A percentile compares a stretch with the other conserved stretches of the same genome.
phyloP scores from a whole-genome alignment of 331 rosid species.

The Malus hybrid region DNA sequence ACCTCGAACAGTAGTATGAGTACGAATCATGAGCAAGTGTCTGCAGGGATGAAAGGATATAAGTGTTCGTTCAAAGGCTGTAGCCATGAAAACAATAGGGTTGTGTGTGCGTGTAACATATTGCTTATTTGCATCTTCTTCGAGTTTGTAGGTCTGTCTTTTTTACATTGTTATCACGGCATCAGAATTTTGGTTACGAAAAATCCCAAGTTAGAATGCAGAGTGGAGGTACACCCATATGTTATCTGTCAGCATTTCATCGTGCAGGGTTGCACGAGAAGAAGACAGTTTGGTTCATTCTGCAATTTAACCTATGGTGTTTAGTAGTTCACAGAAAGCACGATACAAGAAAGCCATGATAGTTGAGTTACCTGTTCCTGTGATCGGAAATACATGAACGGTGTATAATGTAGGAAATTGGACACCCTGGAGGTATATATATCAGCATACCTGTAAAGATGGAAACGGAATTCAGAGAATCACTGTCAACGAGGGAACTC shows the following conservation, averaged over 20 bases:
- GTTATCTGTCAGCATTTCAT: too few species aligned
- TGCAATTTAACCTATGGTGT: neutral
- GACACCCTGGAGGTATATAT: constrained; percentile 96
- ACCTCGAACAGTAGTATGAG: constrained; percentile 28
- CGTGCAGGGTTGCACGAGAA: too few species aligned
- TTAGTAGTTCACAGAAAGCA: neutral
- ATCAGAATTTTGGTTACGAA: too few species aligned
- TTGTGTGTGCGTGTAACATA: neutral
- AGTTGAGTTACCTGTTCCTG: constrained; percentile 76
- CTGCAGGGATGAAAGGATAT: constrained; percentile 32
- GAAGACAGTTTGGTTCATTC: neutral
- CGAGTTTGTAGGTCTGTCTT: too few species aligned
- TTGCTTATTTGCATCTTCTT: neutral
- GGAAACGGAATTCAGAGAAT: neutral
- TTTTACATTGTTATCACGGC: neutral
- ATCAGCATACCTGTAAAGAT: constrained; percentile 75
- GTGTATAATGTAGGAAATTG: constrained; percentile 77
- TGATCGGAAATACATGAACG: constrained; percentile 94
- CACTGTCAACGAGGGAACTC: neutral
- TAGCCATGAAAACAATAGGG: neutral
- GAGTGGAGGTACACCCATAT: too few species aligned
- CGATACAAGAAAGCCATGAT: neutral
- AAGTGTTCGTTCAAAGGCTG: neutral
- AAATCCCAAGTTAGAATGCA: too few species aligned
- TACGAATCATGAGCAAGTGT: constrained; percentile 86